Evolutionary conservation across 2,329 filamentous ascomycete species (phyloP).

Genomic region (Cordyceps javanica): DNA sequence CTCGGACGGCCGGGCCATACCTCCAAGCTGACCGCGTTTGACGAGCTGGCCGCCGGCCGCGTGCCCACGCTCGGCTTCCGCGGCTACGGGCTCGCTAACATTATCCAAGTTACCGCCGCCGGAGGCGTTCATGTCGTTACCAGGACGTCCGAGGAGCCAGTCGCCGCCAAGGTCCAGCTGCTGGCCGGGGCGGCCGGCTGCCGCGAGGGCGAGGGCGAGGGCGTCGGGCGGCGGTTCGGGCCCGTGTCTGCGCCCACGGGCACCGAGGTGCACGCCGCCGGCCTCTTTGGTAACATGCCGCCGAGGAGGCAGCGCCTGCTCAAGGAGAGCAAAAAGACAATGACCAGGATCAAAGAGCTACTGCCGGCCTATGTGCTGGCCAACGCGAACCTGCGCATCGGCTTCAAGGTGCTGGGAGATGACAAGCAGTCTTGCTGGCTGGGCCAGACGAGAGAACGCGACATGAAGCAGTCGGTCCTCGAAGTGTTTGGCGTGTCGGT

Average conservation of each 20-base stretch:
- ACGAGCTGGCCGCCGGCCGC: constrained; percentile 52
- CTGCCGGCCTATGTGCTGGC: constrained; percentile 62
- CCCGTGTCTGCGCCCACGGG: constrained; percentile 53
- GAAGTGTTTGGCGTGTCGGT: constrained; percentile 56
- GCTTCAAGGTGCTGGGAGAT: constrained; percentile 52
- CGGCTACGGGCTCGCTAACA: constrained; percentile 65
- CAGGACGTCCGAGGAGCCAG: constrained; percentile 52
- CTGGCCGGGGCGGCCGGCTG: too few relatives aligned
- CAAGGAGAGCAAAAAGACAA: constrained; percentile 50
- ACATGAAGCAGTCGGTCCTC: constrained; percentile 51
- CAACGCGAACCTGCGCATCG: constrained; percentile 54
- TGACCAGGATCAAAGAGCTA: constrained; percentile 53
- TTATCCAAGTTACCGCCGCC: constrained; percentile 48
- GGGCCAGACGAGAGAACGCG: constrained; percentile 45
- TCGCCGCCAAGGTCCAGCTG: constrained; percentile 47
- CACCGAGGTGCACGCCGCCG: constrained; percentile 57
- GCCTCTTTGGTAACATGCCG: constrained; percentile 55
- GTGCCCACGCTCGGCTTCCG: constrained; percentile 66
- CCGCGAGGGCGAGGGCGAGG: constrained; percentile 29
- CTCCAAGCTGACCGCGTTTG: constrained; percentile 63
- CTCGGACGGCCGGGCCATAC: constrained; percentile 65
- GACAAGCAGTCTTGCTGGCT: constrained; percentile 53
- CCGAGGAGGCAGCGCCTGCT: constrained; percentile 55
- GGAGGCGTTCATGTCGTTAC: constrained; percentile 61
- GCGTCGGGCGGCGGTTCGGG: constrained; percentile 23